Base-by-base conservation (phyloP, 208 protist species). In the Leptomonas seymouri region DNA sequence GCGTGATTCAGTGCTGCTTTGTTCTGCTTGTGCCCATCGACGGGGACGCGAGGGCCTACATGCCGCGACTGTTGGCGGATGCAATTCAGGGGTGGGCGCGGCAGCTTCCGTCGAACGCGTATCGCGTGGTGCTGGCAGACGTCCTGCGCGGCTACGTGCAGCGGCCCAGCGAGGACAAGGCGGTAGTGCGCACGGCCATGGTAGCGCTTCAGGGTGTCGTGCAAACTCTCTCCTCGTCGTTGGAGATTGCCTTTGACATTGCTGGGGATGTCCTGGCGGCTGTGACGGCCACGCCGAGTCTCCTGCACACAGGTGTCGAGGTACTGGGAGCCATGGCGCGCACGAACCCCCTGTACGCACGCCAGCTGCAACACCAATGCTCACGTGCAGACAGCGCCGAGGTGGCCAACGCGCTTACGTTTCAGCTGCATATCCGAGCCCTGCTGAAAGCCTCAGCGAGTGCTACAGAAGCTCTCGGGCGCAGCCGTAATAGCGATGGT, bases 1-100 rank as follows among this genome's bases (percentile, higher is more conserved):
- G 80, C 20, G 85, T 79, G n/a, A 50, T 92, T 45, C 75, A 72
- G n/a, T 78, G 80, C 44, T 56, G 86, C 48, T 89, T 94, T 63
- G 80, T 86, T 39, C 72, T 92, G 14, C 65, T 92, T 15, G 48
- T 84, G 45, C 82, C 89, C 7, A 48, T 76, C 15, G 66, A 63
- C 18, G 50, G 68, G 3, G 84, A 94, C 56, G 55, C 67, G 11
- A 71, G 84, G 1, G 54, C 67, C 27, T 85, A 91, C 74, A 87
- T 94, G 82, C 80, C 84, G 11, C 67, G 62, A 11, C 76, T 94
- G 34, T 69, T 92, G 14, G 75, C 80, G 2, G 70, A 82, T 36
- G 84, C 89, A 4, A 59, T 94, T 3, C 41, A 39, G 48, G 55
- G 58, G 50, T 94, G 82, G 80, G 86, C 86, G 5, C 36, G 21